Evolutionary conservation across 2,329 filamentous ascomycete genomes (phyloP), one percentile per base, ranked within the genome.

Genomic region (Diaporthe caulivora): DNA sequence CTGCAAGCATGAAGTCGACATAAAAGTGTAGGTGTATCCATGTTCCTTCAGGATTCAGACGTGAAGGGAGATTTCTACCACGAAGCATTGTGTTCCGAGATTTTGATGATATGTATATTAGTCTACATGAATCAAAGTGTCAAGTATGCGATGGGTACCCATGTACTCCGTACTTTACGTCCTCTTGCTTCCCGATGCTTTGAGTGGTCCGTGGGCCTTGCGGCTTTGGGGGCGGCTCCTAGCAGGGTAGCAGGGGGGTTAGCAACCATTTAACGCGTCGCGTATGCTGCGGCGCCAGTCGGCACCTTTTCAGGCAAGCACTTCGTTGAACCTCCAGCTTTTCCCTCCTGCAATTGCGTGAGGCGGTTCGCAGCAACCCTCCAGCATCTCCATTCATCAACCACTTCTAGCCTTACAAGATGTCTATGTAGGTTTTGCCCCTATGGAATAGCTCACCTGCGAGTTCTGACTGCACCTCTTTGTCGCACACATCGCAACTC

Each of bases 191-290:
- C 34, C 34, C 37, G 13, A 40, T 53, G 7, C 34, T 34, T 34
- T 34, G 34, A 34, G 37, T 70, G 68, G 68, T 24, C 54, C n/a
- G 42, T 60, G 21, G 17, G 51, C 51, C 26, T 11, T 44, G 49
- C 31, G 29, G 65, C 47, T 55, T 42, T 44, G 64, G 17, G 37
- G 68, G 21, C n/a, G 31, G 40, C 49, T 26, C 24, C n/a, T 26
- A n/a, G 68, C 53, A 70, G 44, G 54, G 34, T 40, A 40, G 37
- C 7, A 10, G 8, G 37, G 47, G 49, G 31, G 42, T 40, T 26
- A 26, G 62, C 68, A 62, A 53, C n/a, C 68, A 70, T 71, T 71
- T 71, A 71, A 71, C 69, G 69, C 69, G 69, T 71, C 69, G 53
- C 54, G 34, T 58, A 37, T 49, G 67, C 53, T 49, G 67, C 53